Base-by-base conservation (phyloP, 768 basidiomycete species). In the Phlegmacium glaucopus region DNA sequence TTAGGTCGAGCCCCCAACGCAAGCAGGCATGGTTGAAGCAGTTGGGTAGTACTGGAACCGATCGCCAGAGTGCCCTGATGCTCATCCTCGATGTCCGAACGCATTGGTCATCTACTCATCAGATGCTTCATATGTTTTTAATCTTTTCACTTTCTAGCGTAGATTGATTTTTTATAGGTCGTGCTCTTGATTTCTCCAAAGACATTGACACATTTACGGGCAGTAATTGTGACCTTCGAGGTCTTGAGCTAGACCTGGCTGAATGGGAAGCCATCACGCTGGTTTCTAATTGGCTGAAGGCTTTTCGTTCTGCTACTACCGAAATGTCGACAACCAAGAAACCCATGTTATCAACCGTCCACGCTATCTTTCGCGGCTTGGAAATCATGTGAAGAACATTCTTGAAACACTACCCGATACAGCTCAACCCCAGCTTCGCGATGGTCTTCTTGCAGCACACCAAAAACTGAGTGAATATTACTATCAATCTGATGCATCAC, bases 401-500 rank as follows among this genome's bases (percentile, higher is more conserved):
- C 18, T 64, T 11, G 15, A 1, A n/a, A 39, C 16, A 10, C 56
- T 62, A 10, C 62, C 61, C 15, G 30, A 47, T 16, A 9, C 4
- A 9, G 22, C 40, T 34, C 29, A 8, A 13, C 30, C 30, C 30
- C 13, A 8, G 9, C 8, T 32, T 13, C 8, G 13, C 8, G 8
- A 8, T 58, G 6, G 42, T 56, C 47, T 64, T 7, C 15, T 52
- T 16, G 39, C 22, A 5, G 57, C 61, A 6, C 59, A 65, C 42
- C 17, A 30, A 13, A 65, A 65, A 48, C 60, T 68, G 2, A 61
- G 59, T 41, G 62, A 65, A 27, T 68, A 66, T 42, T 65, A 60
- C 30, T 54, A 45, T 40, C 52, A 58, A 27, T 59, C 57, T 51
- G 62, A 67, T 34, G 43, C 59, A 34, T 66, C 65, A 0, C 63